Base-by-base conservation (phyloP, 768 basidiomycete species). In the Obba rivulosa region DNA sequence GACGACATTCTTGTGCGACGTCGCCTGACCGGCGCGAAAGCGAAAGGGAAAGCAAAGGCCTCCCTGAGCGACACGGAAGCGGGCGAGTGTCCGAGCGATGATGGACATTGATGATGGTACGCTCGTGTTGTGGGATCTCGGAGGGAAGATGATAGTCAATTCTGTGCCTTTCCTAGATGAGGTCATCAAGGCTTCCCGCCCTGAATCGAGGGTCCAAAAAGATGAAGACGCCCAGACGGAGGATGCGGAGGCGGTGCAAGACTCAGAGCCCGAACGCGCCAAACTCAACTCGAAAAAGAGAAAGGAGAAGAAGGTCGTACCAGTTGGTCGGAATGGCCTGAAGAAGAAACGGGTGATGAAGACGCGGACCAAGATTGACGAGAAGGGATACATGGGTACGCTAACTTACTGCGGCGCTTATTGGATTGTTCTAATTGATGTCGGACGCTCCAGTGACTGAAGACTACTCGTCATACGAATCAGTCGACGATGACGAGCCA, bases 401-500 rank as follows among this genome's bases (percentile, higher is more conserved):
- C 67, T 14, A 35, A 4, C 18, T 21, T 17, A 8, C 14, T 17
- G 9, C 25, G n/a, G 22, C 14, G 11, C n/a, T 0, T 7, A 11
- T 25, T 9, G 17, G 13, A 31, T 2, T 23, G 42, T 28, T 45
- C 34, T 51, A 28, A 20, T 55, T 45, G 41, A 9, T 17, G 28
- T 34, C 9, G 49, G 40, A 21, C 2, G 35, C 9, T 38, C 44
- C 54, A 91, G 89, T 78, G 14, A 83, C 76, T 34, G 83, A 87
- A 60, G 89, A 91, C 60, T 85, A 87, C 60, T 86, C 86, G 7
- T 80, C 79, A 16, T 91, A 87, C 59, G 88, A 92, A 65, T 88
- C 87, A 8, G 84, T 85, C 8, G 77, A 77, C 8, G 85, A 81
- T 48, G 74, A 82, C 23, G 79, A 76, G 49, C 63, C 64, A 62